These are phyloP conservation scores for Aspergillus olivimuriae DNA, from an alignment of 495 filamentous ascomycete genomes.

Conservation along the genomic window DNA sequence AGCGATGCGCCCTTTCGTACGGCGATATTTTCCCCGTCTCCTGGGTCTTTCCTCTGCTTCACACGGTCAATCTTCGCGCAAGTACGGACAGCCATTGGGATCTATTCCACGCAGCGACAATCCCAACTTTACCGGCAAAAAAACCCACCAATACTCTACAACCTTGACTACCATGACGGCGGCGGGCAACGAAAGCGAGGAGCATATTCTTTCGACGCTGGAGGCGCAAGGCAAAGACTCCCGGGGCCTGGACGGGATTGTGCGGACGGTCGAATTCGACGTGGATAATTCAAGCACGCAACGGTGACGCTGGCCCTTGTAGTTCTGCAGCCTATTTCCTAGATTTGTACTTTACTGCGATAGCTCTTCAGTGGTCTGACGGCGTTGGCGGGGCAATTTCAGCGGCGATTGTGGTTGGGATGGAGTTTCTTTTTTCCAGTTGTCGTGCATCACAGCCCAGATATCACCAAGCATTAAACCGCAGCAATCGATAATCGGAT, in stretches of 20 bases:
- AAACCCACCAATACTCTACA: constrained; percentile 12
- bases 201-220: constrained; percentile 17
- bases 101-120: constrained; percentile 18
- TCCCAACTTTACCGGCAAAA: constrained; percentile 14
- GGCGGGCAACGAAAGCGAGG: constrained; percentile 21
- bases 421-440: neutral
- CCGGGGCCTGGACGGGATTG: constrained; percentile 15
- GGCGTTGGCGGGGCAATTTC: too few species aligned
- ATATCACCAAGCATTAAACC: too few species aligned
- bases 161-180: constrained; percentile 6
- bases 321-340: too few species aligned
- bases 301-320: too few species aligned
- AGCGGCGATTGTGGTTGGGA: too few species aligned
- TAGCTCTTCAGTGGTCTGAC: too few species aligned
- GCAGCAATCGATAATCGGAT: too few species aligned
- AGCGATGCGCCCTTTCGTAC: constrained; percentile 27
- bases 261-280: constrained; percentile 29
- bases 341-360: too few species aligned
- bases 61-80: constrained; percentile 14
- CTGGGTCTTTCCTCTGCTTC: constrained; percentile 21
- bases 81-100: constrained; percentile 19
- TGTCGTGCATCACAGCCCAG: neutral
- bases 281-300: constrained; percentile 16
- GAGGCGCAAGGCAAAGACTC: neutral
- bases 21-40: constrained; percentile 27